Evolutionary conservation across 73 alveolate species (phyloP), one percentile per base, ranked within the genome.

Genomic region (Paramecium tetraurelia): DNA sequence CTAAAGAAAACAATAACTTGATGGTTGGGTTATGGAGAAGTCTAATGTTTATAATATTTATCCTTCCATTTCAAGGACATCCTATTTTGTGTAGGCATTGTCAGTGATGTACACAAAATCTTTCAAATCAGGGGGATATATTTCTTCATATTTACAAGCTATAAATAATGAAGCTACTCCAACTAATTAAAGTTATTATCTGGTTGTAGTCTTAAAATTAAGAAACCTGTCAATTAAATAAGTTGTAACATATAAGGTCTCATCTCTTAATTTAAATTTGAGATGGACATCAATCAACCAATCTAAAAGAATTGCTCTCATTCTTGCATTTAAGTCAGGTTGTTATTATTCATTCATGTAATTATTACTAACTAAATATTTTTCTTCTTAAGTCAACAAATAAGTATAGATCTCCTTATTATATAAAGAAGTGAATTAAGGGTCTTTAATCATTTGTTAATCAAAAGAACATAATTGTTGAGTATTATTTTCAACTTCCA

Each of bases 91-190:
- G 58, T 94, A 95, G 9, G 97, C 98, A 86, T 94, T 93, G 76
- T 95, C 97, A 18, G 97, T 95, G 18, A 93, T 93, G 53, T 95
- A 93, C 31, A 92, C 93, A 83, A 93, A 95, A 68, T 95, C 97
- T 50, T 94, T 94, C 50, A 93, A 86, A 92, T 95, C 95, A 27
- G 98, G 98, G 46, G 95, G 95, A 84, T 95, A 95, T 11, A 93
- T 95, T 86, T 95, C 98, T 71, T 95, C 98, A 70, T 95, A 96
- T 53, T 95, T 95, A 16, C 96, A 93, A n/a, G 98, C 96, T 24
- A 95, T 95, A 95, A 93, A 92, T 71, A 95, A 92, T 29, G 98
- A 96, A 12, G 96, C 92, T 18, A 95, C 93, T 3, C 97, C 98
- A 44, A 95, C 92, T 76, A 94, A 88, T 69, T 95, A 95, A 27